Evolutionary conservation across 2,329 filamentous ascomycete genomes (phyloP).

Genomic region (Fusarium mangiferae): DNA sequence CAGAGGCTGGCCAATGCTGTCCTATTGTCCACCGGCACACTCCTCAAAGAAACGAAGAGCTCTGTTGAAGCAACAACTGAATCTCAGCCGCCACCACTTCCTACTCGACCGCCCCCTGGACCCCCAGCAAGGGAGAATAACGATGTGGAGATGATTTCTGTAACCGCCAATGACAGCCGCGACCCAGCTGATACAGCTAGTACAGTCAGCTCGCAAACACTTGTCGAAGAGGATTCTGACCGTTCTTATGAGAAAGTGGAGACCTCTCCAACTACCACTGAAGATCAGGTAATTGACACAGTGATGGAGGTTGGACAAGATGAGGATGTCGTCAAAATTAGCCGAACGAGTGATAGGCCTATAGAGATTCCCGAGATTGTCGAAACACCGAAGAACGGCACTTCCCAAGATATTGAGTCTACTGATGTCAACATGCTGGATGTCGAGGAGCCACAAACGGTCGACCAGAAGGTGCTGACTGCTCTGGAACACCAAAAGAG

Average conservation of each 20-base stretch:
- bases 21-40: slow-evolving; percentile 65
- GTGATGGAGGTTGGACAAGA: slow-evolving; percentile 36
- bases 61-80: slow-evolving; percentile 37
- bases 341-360: background rate
- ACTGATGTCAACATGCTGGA: slow-evolving; percentile 47
- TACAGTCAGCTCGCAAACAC: slow-evolving; percentile 61
- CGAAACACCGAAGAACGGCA: slow-evolving; percentile 6
- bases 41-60: slow-evolving; percentile 48
- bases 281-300: slow-evolving; percentile 41
- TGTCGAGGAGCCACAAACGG: slow-evolving; percentile 47
- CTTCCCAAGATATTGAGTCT: background rate
- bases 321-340: slow-evolving; percentile 20
- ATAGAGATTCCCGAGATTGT: background rate
- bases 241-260: slow-evolving; percentile 51
- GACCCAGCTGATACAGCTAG: slow-evolving; percentile 55
- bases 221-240: slow-evolving; percentile 57
- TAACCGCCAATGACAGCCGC: slow-evolving; percentile 45
- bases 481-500: slow-evolving; percentile 59
- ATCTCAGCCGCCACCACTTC: slow-evolving; percentile 59
- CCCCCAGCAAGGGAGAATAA: slow-evolving; percentile 46
- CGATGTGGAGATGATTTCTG: slow-evolving; percentile 51
- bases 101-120: slow-evolving; percentile 57
- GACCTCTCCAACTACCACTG: slow-evolving; percentile 10
- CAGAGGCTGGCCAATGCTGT: slow-evolving; percentile 84
- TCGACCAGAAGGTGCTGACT: slow-evolving; percentile 59